Evolutionary conservation across 75 land plant genomes (phyloP).

Genomic region (Pinus taeda): DNA sequence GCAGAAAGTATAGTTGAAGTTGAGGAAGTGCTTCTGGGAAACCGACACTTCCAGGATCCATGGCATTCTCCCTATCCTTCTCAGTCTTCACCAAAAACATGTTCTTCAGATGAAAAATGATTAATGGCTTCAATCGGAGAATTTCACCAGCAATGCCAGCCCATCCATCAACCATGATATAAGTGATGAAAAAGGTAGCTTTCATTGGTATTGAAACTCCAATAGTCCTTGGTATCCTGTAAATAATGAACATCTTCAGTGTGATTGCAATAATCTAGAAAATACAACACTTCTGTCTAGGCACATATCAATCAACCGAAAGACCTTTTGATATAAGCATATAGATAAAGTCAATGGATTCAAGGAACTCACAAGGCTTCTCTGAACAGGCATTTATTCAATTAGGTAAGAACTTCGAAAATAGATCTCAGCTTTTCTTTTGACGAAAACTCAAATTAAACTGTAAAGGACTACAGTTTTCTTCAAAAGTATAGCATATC

Average conservation of each 20-base stretch:
- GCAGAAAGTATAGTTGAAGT: conserved; percentile 55
- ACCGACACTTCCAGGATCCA: conserved; percentile 58
- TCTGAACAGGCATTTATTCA: not conserved
- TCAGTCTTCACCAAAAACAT: conserved; percentile 71
- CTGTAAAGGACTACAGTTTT: too few relatives aligned
- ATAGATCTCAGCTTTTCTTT: not conserved
- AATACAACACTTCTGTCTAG: not conserved
- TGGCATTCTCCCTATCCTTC: conserved; percentile 59
- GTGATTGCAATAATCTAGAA: not conserved
- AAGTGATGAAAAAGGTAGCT: conserved; percentile 74
- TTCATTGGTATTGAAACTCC: conserved; percentile 54
- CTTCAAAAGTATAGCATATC: too few relatives aligned
- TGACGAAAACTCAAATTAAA: not conserved
- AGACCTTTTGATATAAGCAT: not conserved
- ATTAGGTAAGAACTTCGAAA: not conserved
- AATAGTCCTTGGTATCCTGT: conserved; percentile 52
- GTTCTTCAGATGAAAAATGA: conserved; percentile 62
- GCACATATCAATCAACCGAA: not conserved
- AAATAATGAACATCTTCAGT: not conserved
- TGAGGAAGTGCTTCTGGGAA: conserved; percentile 46
- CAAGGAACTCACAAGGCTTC: not conserved
- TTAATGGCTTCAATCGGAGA: conserved; percentile 48
- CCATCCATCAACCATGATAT: conserved; percentile 83
- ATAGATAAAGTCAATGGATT: not conserved
- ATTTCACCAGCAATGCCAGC: conserved; percentile 67